These are phyloP conservation scores for Clavispora carvajalis DNA, from an alignment of 805 yeast species.

Conservation along the genomic window DNA sequence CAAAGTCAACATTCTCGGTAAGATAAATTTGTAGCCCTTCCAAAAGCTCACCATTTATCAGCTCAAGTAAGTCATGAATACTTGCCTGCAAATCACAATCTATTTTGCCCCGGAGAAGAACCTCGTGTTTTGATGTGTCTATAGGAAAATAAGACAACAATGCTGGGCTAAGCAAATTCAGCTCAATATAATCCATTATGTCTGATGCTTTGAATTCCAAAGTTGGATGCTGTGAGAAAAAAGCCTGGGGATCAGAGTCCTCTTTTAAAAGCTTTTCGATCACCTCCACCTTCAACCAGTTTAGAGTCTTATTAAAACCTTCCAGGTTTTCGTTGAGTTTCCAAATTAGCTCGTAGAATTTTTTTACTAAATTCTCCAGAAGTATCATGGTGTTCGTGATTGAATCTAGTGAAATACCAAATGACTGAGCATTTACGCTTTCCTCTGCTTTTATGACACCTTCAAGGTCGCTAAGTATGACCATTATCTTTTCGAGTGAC, in stretches of 20 bases:
- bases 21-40: slow-evolving; percentile 28
- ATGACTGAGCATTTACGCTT: slow-evolving; percentile 2
- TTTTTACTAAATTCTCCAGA: slow-evolving; percentile 25
- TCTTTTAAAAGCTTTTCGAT: slow-evolving; percentile 33
- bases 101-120: neutral
- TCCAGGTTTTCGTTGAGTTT: slow-evolving; percentile 43
- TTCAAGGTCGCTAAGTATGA: slow-evolving; percentile 38
- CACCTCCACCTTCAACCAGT: slow-evolving; percentile 39
- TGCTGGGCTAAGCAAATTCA: slow-evolving; percentile 7
- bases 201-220: slow-evolving; percentile 11
- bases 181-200: slow-evolving; percentile 11
- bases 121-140: slow-evolving; percentile 5
- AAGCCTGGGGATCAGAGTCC: slow-evolving; percentile 25
- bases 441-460: slow-evolving; percentile 22
- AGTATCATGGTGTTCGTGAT: slow-evolving; percentile 6
- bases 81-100: neutral
- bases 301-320: slow-evolving; percentile 39
- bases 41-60: slow-evolving; percentile 11
- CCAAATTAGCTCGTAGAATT: slow-evolving; percentile 35
- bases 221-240: slow-evolving; percentile 11
- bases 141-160: slow-evolving; percentile 5
- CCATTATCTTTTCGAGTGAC: slow-evolving; percentile 49
- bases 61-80: slow-evolving; percentile 1
- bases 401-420: slow-evolving; percentile 7
- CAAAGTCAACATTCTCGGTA: slow-evolving; percentile 11